A percentile compares a stretch with the other conserved stretches of the same genome.
phyloP scores from a whole-genome alignment of 805 yeast species.

The Pichia insulana region DNA sequence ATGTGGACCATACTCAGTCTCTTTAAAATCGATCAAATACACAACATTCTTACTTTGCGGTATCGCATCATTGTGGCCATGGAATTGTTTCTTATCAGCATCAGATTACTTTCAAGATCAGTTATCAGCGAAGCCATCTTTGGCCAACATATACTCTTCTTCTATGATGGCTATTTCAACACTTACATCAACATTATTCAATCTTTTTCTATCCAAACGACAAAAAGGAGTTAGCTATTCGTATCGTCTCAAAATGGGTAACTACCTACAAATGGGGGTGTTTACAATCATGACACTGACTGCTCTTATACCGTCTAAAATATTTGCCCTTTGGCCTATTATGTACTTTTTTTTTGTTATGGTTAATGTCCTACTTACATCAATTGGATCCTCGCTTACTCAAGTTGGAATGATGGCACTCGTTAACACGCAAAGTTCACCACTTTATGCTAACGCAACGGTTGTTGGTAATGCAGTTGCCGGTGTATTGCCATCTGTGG shows the following conservation, averaged over 20 bases:
- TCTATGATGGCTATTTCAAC: conserved; percentile 88
- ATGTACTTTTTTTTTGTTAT: conserved; percentile 46
- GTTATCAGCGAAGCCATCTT: conserved; percentile 39
- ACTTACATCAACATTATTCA: conserved; percentile 50
- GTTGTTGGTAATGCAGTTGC: conserved; percentile 95
- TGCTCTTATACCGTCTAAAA: conserved; percentile 25
- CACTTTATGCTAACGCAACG: conserved; percentile 75
- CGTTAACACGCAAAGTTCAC: conserved; percentile 59
- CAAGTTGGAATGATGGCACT: conserved; percentile 90
- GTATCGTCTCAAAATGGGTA: conserved; percentile 52
- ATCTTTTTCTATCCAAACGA: conserved; percentile 52
- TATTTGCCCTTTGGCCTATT: conserved; percentile 23
- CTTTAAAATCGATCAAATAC: conserved; percentile 32
- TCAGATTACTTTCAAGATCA: conserved; percentile 67
- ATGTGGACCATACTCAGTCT: not conserved
- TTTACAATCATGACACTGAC: conserved; percentile 51
- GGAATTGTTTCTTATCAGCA: conserved; percentile 88
- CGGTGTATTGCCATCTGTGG: conserved; percentile 82
- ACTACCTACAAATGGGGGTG: conserved; percentile 43
- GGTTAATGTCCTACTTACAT: conserved; percentile 52
- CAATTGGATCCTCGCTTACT: conserved; percentile 71
- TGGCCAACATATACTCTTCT: conserved; percentile 59
- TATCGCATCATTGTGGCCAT: conserved; percentile 84
- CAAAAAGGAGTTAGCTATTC: conserved; percentile 55
- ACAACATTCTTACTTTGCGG: conserved; percentile 62